These are phyloP conservation scores for Clonostachys byssicola DNA, from an alignment of 2,329 filamentous ascomycete species.

Conservation along the genomic window DNA sequence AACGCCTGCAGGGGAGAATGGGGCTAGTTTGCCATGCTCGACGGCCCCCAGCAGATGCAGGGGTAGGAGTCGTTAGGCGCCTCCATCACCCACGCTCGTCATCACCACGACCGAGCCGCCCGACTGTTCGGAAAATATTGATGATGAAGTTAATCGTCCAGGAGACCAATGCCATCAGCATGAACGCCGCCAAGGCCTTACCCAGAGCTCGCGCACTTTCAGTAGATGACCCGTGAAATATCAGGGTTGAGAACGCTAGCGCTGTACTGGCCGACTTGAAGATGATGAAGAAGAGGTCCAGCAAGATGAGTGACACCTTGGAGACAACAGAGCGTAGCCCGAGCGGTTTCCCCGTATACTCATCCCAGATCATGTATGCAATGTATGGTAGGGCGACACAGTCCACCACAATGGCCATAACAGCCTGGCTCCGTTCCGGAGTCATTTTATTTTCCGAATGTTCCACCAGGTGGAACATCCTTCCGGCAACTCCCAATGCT, in stretches of 20 bases:
- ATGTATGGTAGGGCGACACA: conserved; percentile 86
- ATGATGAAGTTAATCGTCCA: conserved; percentile 90
- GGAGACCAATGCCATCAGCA: conserved; percentile 78
- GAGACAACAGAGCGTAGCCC: conserved; percentile 78
- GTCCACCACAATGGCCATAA: conserved; percentile 88
- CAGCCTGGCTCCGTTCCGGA: conserved; percentile 68
- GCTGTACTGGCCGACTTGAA: conserved; percentile 93
- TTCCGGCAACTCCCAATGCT: conserved; percentile 73
- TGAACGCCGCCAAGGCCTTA: conserved; percentile 70
- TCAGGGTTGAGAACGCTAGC: conserved; percentile 81
- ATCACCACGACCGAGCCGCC: conserved; percentile 53
- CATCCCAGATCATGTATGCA: conserved; percentile 90
- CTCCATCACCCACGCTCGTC: conserved; percentile 19
- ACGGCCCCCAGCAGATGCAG: background rate
- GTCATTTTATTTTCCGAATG: conserved; percentile 29
- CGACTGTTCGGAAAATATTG: conserved; percentile 70
- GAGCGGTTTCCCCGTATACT: conserved; percentile 91
- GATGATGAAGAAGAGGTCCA: conserved; percentile 95
- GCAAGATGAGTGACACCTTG: conserved; percentile 84
- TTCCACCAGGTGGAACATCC: conserved; percentile 61
- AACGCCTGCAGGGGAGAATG: too few relatives aligned
- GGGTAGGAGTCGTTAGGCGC: background rate
- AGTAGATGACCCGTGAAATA: conserved; percentile 42
- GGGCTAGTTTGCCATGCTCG: background rate
- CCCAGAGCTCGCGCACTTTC: conserved; percentile 45